Evolutionary conservation across 164 flowering plant species (phyloP), one percentile per base, ranked within the genome.

Genomic region (Dillenia turbinata): DNA sequence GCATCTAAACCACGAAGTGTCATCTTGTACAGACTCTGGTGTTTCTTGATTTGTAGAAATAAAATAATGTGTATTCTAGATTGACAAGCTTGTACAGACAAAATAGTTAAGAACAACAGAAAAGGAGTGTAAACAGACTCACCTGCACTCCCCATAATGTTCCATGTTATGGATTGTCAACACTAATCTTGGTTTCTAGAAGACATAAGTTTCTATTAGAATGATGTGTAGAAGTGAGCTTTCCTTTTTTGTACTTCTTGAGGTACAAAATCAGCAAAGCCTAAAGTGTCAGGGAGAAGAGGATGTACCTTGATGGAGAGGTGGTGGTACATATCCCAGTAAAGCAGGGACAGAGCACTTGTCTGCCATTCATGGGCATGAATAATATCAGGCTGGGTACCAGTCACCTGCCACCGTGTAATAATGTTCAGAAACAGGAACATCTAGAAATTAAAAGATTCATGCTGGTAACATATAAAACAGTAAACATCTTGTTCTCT

Each of bases 281-380:
- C 16, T 14, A 19, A 44, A 44, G 49, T 44, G 22, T n/a, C 43
- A 44, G 40, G 1, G 12, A 53, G 24, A 17, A 8, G n/a, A 62
- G 14, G 12, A 17, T 62, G 26, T 68, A 81, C 90, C 87, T 78
- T 73, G 8, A 85, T 72, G 47, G 90, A 81, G 43, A 83, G 82
- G 61, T 62, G 8, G 33, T 77, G 79, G 67, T 85, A 85, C 85
- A 85, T 79, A 68, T 85, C 87, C 90, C 90, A 85, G 66, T 81
- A 85, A n/a, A 85, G 87, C 58, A 85, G 71, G 55, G 90, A 78
- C 43, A 85, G 61, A 47, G 76, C 83, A 74, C 83, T 72, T 47
- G 83, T 78, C 66, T 85, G 90, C 90, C 90, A 85, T 64, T 85
- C 90, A 72, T 85, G 90, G 66, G 79, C 78, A 74, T 85, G 87